Percentiles rank a stretch among this genome's conserved stretches.
These are phyloP conservation scores for Centaurea solstitialis DNA, from an alignment of 129 eudicot species.

Conservation along the genomic window DNA sequence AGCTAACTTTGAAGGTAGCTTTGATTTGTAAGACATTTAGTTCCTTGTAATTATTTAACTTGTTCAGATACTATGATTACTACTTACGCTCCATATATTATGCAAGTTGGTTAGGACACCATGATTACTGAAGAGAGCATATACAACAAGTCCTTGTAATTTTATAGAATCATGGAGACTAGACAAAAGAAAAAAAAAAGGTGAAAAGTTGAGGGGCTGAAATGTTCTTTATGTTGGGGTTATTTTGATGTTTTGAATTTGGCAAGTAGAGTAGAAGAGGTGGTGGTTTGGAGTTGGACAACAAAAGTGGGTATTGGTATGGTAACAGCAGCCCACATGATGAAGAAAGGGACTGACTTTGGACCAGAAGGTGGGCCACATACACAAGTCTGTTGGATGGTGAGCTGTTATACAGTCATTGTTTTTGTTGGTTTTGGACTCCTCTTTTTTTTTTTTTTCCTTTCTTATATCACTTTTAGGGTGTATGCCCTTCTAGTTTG, in stretches of 20 bases:
- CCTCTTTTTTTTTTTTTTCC: background rate
- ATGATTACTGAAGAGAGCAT: background rate
- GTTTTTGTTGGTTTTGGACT: background rate
- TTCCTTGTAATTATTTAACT: no score
- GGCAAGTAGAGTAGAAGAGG: background rate
- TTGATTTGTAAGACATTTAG: background rate
- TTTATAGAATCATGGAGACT: background rate
- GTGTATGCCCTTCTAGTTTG: background rate
- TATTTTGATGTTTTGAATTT: background rate
- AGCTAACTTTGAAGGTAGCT: background rate
- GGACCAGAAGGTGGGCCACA: constrained; percentile 20
- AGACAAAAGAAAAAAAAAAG: background rate
- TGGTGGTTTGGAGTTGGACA: background rate
- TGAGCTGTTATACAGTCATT: constrained; percentile 26
- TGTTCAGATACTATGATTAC: no score
- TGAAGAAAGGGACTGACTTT: constrained; percentile 4
- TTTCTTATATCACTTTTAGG: no score
- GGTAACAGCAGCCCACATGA: constrained; percentile 29
- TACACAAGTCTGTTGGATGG: background rate
- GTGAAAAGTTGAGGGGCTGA: background rate
- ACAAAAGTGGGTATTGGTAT: constrained; percentile 24
- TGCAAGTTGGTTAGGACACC: background rate
- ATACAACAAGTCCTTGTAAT: background rate
- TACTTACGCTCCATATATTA: no score
- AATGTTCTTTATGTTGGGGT: background rate